Percentiles rank a stretch among this genome's conserved stretches.
phyloP scores from a whole-genome alignment of 1,284 basidiomycete genomes.

The Tylopilus sp. region DNA sequence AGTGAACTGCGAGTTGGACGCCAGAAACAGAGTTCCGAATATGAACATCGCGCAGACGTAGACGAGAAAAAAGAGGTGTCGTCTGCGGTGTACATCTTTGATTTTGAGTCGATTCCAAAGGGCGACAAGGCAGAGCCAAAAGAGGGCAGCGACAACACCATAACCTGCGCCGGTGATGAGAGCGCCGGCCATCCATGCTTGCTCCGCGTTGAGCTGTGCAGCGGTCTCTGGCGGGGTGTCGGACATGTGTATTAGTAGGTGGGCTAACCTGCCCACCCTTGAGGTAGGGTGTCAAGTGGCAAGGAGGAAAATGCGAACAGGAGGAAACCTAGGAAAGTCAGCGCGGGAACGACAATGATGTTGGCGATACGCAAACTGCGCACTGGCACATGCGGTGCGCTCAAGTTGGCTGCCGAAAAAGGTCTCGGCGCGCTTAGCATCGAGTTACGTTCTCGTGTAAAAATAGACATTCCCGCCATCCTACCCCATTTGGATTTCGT shows the following conservation, averaged over 20 bases:
- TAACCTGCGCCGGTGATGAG: constrained; percentile 39
- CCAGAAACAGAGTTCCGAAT: constrained; percentile 42
- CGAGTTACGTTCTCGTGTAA: too few species aligned
- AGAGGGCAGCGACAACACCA: constrained; percentile 38
- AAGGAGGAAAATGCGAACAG: background rate
- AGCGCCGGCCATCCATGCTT: constrained; percentile 42
- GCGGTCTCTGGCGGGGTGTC: constrained; percentile 35
- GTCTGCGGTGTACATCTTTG: constrained; percentile 17
- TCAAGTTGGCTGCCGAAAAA: constrained; percentile 13
- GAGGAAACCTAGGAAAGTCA: constrained; percentile 9
- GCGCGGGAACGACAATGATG: constrained; percentile 6
- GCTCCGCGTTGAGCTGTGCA: constrained; percentile 36
- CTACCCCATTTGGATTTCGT: too few species aligned
- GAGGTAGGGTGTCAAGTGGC: constrained; percentile 1
- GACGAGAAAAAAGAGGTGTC: constrained; percentile 33
- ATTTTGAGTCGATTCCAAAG: constrained; percentile 33
- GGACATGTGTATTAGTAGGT: constrained; percentile 37
- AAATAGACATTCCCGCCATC: too few species aligned
- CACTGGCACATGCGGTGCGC: too few species aligned
- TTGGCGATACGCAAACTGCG: constrained; percentile 3
- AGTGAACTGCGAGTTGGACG: constrained; percentile 40
- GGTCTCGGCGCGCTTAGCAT: background rate
- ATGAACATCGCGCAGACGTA: constrained; percentile 41
- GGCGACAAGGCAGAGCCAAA: constrained; percentile 33
- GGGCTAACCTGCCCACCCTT: constrained; percentile 14